A percentile compares a stretch with the other conserved stretches of the same genome.
Conservation (phyloP, 1,139 yeast genomes). For the Blastobotrys buckinghamii region DNA sequence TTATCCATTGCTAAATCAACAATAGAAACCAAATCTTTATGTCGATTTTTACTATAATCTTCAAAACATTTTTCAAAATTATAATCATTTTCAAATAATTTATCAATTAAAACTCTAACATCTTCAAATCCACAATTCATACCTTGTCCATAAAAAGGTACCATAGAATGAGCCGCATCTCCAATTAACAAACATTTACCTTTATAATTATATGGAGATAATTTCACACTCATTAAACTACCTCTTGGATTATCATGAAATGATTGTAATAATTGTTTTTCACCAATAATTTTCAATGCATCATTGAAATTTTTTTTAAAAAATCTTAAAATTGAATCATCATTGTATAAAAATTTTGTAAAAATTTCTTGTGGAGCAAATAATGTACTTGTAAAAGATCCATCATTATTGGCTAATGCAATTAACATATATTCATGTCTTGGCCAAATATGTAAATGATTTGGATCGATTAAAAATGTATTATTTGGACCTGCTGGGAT, state of each 20-base stretch:
- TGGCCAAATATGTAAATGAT: slow-evolving; percentile 93
- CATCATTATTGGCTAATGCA: slow-evolving; percentile 79
- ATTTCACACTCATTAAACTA: slow-evolving; percentile 53
- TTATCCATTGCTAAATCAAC: slow-evolving; percentile 74
- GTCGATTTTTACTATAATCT: slow-evolving; percentile 52
- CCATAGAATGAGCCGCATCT: slow-evolving; percentile 96
- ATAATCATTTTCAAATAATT: slow-evolving; percentile 38
- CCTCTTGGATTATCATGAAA: slow-evolving; percentile 67
- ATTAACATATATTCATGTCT: slow-evolving; percentile 80
- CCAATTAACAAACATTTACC: slow-evolving; percentile 71
- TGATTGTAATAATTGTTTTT: slow-evolving; percentile 45
- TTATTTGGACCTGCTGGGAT: slow-evolving; percentile 45
- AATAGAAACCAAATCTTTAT: slow-evolving; percentile 66
- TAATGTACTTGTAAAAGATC: slow-evolving; percentile 84
- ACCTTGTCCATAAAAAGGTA: slow-evolving; percentile 95
- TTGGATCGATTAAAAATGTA: slow-evolving; percentile 55
- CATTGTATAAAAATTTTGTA: slow-evolving; percentile 42
- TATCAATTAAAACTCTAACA: slow-evolving; percentile 57
- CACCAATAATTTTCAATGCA: slow-evolving; percentile 64
- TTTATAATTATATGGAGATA: slow-evolving; percentile 61
- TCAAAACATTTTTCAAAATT: slow-evolving; percentile 49
- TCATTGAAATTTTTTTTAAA: slow-evolving; percentile 65
- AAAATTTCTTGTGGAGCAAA: slow-evolving; percentile 78
- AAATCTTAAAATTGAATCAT: slow-evolving; percentile 39
- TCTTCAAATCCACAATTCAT: slow-evolving; percentile 97